Percentiles rank a stretch among this genome's conserved stretches.
phyloP scores from a whole-genome alignment of 2,329 filamentous ascomycete genomes.

The Neofusicoccum sp. region DNA sequence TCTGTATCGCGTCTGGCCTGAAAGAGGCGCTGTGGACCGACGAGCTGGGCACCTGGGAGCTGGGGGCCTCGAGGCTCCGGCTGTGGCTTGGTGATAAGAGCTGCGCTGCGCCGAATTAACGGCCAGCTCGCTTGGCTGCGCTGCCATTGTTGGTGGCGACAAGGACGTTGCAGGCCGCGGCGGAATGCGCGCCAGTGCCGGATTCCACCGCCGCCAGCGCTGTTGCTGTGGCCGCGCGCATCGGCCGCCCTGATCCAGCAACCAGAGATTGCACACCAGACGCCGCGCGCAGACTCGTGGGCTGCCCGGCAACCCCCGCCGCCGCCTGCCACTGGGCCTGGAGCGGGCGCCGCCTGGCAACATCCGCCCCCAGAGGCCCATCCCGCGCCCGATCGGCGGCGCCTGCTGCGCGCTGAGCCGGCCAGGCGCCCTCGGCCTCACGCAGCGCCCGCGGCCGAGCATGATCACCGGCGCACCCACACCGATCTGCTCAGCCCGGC shows the following conservation, averaged over 20 bases:
- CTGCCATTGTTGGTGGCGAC: conserved; percentile 10
- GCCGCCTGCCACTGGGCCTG: too few species aligned
- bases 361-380: too few species aligned
- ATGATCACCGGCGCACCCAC: too few species aligned
- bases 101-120: conserved; percentile 14
- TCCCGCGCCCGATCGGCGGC: too few species aligned
- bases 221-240: neutral
- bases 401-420: too few species aligned
- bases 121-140: conserved; percentile 9
- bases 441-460: too few species aligned
- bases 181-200: too few species aligned
- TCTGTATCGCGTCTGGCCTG: neutral
- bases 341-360: too few species aligned
- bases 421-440: too few species aligned
- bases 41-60: neutral
- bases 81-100: conserved; percentile 12
- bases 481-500: too few species aligned
- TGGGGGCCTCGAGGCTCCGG: conserved; percentile 1
- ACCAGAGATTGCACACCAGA: neutral
- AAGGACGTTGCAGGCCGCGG: neutral
- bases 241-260: neutral
- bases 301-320: too few species aligned
- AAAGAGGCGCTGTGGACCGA: conserved; percentile 4
- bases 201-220: neutral
- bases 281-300: too few species aligned